These are phyloP conservation scores for Puccinia polysora DNA, from an alignment of 1,284 basidiomycete genomes.

Conservation along the genomic window DNA sequence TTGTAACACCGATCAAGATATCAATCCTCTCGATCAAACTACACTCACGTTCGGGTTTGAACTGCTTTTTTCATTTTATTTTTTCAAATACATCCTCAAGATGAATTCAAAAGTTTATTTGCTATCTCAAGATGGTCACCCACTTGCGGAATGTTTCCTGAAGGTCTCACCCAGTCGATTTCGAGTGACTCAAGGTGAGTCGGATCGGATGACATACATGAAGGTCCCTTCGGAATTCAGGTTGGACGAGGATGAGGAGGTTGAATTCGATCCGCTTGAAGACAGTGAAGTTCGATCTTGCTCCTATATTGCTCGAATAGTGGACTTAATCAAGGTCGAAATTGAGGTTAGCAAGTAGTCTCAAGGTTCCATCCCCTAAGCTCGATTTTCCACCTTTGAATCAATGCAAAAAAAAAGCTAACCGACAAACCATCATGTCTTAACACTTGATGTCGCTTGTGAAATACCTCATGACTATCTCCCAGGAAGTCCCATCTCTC, in stretches of 20 bases:
- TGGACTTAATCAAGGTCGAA: conserved; percentile 15
- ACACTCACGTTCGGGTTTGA: neutral
- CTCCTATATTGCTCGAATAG: conserved; percentile 18
- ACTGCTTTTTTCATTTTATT: neutral
- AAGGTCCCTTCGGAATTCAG: conserved; percentile 24
- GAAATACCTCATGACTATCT: no score
- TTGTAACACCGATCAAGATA: neutral
- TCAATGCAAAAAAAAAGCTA: no score
- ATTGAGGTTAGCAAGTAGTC: conserved; percentile 18
- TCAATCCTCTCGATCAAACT: neutral
- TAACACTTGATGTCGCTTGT: neutral
- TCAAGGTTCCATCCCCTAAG: neutral
- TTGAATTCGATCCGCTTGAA: conserved; percentile 34
- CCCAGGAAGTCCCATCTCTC: conserved; percentile 12
- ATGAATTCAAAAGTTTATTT: conserved; percentile 34
- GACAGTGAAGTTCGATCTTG: conserved; percentile 15
- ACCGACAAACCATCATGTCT: no score
- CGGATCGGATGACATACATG: conserved; percentile 4
- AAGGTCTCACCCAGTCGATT: conserved; percentile 19
- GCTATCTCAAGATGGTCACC: conserved; percentile 13
- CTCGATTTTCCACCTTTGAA: neutral
- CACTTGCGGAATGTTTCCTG: conserved; percentile 27
- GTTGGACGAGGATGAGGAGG: conserved; percentile 31
- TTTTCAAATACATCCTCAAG: neutral
- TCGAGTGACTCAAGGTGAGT: neutral